These are phyloP conservation scores for Cryptococcus hybrid DNA, from an alignment of 1,284 basidiomycete genomes.

Conservation along the genomic window DNA sequence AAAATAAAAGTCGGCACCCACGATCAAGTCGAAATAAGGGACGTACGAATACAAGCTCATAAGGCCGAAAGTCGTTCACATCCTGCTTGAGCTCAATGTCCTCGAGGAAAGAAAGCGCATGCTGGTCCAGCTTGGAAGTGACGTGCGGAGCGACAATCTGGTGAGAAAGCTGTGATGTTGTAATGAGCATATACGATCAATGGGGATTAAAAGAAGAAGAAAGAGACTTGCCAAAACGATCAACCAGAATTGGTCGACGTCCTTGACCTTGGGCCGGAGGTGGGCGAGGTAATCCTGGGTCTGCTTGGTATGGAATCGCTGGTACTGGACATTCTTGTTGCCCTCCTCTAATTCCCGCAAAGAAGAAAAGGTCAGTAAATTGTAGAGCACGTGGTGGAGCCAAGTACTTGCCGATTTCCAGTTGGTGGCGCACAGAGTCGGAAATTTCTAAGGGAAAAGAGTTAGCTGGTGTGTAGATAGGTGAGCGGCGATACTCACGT, in stretches of 20 bases:
- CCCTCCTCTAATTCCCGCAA: slow-evolving; percentile 19
- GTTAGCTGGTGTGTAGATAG: no score
- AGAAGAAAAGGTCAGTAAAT: neutral
- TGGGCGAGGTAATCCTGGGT: slow-evolving; percentile 25
- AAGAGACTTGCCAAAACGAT: slow-evolving; percentile 28
- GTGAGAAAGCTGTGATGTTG: slow-evolving; percentile 22
- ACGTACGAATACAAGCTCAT: slow-evolving; percentile 47
- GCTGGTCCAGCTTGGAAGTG: slow-evolving; percentile 35
- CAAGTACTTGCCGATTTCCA: no score
- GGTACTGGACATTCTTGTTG: slow-evolving; percentile 30
- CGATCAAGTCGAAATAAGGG: no score
- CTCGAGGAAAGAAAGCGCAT: slow-evolving; percentile 41
- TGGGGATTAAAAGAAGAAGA: neutral
- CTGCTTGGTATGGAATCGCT: slow-evolving; percentile 26
- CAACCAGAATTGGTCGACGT: slow-evolving; percentile 40
- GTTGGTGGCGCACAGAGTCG: no score
- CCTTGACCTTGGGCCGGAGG: slow-evolving; percentile 32
- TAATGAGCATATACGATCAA: neutral
- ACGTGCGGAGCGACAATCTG: slow-evolving; percentile 18
- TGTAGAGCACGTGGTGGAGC: neutral
- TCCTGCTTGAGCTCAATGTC: slow-evolving; percentile 47
- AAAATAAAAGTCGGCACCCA: neutral
- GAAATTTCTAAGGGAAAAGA: no score
- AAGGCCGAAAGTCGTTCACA: slow-evolving; percentile 43
- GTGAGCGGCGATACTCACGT: no score